Base-by-base conservation (phyloP, 2,329 filamentous ascomycete species). In the Calonectria pteridis region DNA sequence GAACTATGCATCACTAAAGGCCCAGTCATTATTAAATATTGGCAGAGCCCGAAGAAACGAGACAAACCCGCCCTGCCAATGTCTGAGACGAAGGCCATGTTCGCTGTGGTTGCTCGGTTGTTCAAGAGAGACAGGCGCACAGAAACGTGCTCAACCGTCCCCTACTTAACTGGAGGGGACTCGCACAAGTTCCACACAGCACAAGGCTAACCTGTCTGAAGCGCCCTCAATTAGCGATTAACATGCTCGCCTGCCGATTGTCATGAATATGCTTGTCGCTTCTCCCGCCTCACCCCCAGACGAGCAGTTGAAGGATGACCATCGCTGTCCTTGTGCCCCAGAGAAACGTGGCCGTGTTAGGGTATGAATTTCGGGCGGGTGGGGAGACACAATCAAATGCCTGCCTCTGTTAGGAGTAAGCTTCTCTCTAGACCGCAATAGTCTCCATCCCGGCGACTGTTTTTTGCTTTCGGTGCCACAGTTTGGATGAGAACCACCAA, bases 361-460 rank as follows among this genome's bases (percentile, higher is more conserved):
- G 77, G 70, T 73, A 63, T 28, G 37, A 31, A 73, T 66, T 70
- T 76, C 33, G 73, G 66, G 55, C 69, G 69, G 71, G 69, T 78
- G 76, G 78, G 72, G 68, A n/a, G 68, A 43, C 23, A 63, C 33
- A 73, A 62, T 59, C 40, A 71, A 65, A 49, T 67, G 23, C 55
- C 29, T 40, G 66, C 23, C 23, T 62, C 20, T 40, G 14, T 62
- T 62, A 28, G n/a, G 55, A 62, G 67, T 67, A 72, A 76, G 72
- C 53, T 70, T 73, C 71, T 77, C 51, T 72, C 69, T 70, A 50
- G 35, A 69, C 58, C 46, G 46, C 63, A 71, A 73, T 55, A 63
- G 72, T 73, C 55, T 59, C 66, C 64, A 69, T 68, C 31, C 66
- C 58, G 69, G 28, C 40, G 40, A 73, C 46, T 51, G 68, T 66